Evolutionary conservation across 192 early-diverging fungal genomes (phyloP).

Genomic region (Dissophora ornata): DNA sequence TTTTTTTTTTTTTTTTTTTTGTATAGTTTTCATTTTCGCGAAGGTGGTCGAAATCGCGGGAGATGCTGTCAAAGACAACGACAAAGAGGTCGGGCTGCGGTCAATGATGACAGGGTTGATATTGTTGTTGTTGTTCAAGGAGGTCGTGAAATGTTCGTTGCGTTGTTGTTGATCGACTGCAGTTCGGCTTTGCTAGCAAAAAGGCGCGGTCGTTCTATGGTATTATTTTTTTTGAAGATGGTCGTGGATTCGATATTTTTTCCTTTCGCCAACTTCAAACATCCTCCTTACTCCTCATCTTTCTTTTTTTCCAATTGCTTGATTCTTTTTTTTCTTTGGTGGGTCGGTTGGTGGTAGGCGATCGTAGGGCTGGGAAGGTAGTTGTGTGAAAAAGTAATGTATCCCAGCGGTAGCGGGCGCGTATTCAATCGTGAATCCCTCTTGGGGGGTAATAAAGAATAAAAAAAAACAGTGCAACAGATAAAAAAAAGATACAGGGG

Average conservation of each 20-base stretch:
- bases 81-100: no score
- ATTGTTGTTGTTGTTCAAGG: not conserved
- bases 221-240: constrained; percentile 5
- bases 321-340: constrained; percentile 12
- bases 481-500: constrained; percentile 13
- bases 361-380: not conserved
- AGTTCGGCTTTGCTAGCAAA: no score
- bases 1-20: not conserved
- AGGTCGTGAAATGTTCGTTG: not conserved
- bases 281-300: constrained; percentile 16
- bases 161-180: not conserved
- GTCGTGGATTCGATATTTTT: not conserved
- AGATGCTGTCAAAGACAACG: no score
- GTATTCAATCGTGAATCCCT: constrained; percentile 4
- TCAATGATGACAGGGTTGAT: not conserved
- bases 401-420: constrained; percentile 13
- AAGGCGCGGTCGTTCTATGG: not conserved
- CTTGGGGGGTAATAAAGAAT: constrained; percentile 12
- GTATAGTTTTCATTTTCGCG: not conserved
- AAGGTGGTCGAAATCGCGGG: no score
- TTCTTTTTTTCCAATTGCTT: constrained; percentile 7
- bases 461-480: constrained; percentile 8
- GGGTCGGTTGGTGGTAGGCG: constrained; percentile 11
- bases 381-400: not conserved
- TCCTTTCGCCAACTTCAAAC: not conserved